Evolutionary conservation across 495 filamentous ascomycete genomes (phyloP), one percentile per base, ranked within the genome.

Genomic region (Hypomontagnella monticulosa): DNA sequence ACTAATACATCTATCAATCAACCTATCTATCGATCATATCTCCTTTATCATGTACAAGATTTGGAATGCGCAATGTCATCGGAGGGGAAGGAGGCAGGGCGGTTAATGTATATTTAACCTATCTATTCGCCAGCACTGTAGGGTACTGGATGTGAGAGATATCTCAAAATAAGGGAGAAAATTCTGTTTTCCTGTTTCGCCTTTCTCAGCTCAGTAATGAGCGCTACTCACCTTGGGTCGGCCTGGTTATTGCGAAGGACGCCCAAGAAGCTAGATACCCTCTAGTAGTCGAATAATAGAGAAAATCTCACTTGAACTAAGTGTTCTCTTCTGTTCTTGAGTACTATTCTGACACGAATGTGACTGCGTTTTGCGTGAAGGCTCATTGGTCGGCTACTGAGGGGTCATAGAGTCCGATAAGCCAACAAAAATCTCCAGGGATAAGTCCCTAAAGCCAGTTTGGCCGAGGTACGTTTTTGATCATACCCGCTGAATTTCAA

Each of bases 401-500:
- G 16, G 37, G 40, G 33, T 47, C 15, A 65, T 63, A 51, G 38
- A 15, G 4, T 10, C 4, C 44, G 38, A 37, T 63, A 51, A 55
- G 15, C 16, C 0, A 11, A 43, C 12, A 10, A 16, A 46, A 36
- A 53, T 36, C 41, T 32, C 16, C 56, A 50, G 34, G 44, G 20
- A 46, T 37, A 40, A 41, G 11, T 4, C 7, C 20, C 10, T 37
- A 30, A 32, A 58, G 62, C 62, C 62, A 59, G 55, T 65, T 65
- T 65, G 62, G 62, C 62, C 62, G 62, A 65, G 61, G 61, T 64
- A 52, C 14, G 61, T 33, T 40, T 43, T 57, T 51, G 32, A 27
- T 44, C 34, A 1, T 5, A 15, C 46, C 9, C 14, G 8, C 15
- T 7, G 19, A 48, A 42, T 16, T 15, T 4, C 16, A 12, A 34